Conservation (phyloP, 2,329 filamentous ascomycete species). For the Ophiobolus disseminans region DNA sequence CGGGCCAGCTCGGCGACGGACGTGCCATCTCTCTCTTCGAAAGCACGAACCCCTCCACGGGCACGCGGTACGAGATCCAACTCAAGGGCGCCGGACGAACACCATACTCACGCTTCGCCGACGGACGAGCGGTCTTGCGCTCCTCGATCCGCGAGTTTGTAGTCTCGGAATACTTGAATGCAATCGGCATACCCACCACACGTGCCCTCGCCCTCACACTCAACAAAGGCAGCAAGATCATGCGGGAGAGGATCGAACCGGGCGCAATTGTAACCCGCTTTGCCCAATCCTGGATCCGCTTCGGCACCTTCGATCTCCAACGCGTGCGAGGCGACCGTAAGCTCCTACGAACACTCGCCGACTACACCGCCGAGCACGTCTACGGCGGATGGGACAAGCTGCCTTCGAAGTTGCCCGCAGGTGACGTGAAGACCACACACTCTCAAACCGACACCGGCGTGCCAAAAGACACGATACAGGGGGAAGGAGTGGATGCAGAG, state of each 20-base stretch:
- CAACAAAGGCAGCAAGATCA: constrained; percentile 65
- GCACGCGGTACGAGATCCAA: constrained; percentile 85
- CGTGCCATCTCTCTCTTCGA: constrained; percentile 95
- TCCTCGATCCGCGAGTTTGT: constrained; percentile 95
- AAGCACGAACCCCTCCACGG: constrained; percentile 74
- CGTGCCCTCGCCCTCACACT: constrained; percentile 84
- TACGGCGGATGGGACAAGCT: constrained; percentile 87
- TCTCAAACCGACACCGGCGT: constrained; percentile 57
- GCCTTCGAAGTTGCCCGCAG: constrained; percentile 62
- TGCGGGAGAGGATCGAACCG: constrained; percentile 82
- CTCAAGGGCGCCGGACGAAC: constrained; percentile 93
- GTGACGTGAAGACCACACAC: constrained; percentile 58
- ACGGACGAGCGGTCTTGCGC: constrained; percentile 90
- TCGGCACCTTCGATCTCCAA: constrained; percentile 96
- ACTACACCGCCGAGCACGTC: constrained; percentile 86
- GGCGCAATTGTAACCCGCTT: constrained; percentile 93
- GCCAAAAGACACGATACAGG: constrained; percentile 67
- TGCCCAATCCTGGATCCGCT: constrained; percentile 86
- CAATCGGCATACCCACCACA: constrained; percentile 84
- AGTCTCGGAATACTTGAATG: constrained; percentile 87
- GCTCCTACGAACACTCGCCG: constrained; percentile 75
- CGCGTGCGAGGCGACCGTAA: constrained; percentile 79
- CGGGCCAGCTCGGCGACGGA: constrained; percentile 93
- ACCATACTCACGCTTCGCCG: constrained; percentile 94
- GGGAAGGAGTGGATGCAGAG: constrained; percentile 71